Percentiles rank a stretch among this genome's conserved stretches.
Conservation (phyloP, 2,329 filamentous ascomycete species). For the Ophiocordyceps camponoti-leonardi region DNA sequence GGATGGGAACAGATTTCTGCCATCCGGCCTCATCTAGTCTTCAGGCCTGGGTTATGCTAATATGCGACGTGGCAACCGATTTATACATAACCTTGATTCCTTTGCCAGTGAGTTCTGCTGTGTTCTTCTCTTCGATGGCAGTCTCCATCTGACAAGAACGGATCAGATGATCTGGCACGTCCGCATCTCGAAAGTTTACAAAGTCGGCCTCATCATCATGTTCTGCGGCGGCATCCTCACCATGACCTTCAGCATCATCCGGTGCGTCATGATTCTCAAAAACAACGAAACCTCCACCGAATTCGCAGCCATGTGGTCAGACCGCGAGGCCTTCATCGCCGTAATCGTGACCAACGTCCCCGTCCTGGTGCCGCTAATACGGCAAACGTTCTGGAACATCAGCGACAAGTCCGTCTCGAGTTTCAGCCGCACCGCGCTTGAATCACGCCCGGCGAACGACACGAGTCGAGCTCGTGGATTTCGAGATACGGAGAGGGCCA, state of each 20-base stretch:
- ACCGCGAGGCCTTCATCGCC: constrained; percentile 23
- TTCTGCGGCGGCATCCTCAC: constrained; percentile 23
- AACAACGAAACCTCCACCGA: neutral
- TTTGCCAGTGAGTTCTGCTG: constrained; percentile 15
- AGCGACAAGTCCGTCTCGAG: neutral
- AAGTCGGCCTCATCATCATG: constrained; percentile 18
- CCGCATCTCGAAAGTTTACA: constrained; percentile 15
- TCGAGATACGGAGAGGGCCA: neutral
- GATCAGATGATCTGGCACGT: constrained; percentile 20
- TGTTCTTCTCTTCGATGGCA: neutral
- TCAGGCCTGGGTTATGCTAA: constrained; percentile 30
- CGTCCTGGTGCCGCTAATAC: neutral
- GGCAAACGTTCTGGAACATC: neutral
- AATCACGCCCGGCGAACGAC: neutral
- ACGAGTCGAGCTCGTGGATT: neutral
- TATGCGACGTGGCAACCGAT: constrained; percentile 35
- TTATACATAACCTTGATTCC: constrained; percentile 39
- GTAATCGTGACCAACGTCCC: constrained; percentile 13
- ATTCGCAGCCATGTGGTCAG: constrained; percentile 12
- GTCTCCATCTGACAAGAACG: neutral
- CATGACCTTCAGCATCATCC: constrained; percentile 18
- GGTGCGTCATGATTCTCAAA: constrained; percentile 18
- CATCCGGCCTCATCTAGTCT: constrained; percentile 30
- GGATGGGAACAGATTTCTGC: constrained; percentile 16
- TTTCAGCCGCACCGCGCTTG: neutral